These are phyloP conservation scores for Trypanosoma avium DNA, from an alignment of 208 protist species.

Conservation along the genomic window DNA sequence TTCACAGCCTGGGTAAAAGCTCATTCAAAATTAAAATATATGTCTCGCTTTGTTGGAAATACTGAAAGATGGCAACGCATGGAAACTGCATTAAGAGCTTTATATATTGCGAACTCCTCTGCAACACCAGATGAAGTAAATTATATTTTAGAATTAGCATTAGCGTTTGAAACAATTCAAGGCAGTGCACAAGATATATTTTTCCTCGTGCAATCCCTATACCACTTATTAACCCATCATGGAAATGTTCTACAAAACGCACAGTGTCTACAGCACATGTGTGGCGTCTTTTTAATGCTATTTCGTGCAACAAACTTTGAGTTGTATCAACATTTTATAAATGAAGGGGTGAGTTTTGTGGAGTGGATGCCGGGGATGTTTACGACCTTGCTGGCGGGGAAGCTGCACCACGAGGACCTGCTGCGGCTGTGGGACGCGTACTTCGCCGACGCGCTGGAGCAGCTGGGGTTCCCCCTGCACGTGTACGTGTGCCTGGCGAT, in stretches of 20 bases:
- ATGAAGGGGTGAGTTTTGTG: slow-evolving; percentile 53
- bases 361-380: slow-evolving; percentile 83
- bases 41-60: slow-evolving; percentile 31
- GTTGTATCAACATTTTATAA: slow-evolving; percentile 80
- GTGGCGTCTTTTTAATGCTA: slow-evolving; percentile 77
- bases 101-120: slow-evolving; percentile 59
- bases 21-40: background rate
- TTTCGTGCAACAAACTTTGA: slow-evolving; percentile 64
- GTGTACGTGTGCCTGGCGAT: slow-evolving; percentile 78
- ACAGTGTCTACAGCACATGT: slow-evolving; percentile 62
- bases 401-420: slow-evolving; percentile 71
- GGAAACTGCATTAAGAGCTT: slow-evolving; percentile 42
- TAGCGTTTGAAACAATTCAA: slow-evolving; percentile 56
- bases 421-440: slow-evolving; percentile 82
- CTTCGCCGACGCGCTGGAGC: slow-evolving; percentile 53
- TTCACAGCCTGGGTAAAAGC: slow-evolving; percentile 23
- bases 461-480: slow-evolving; percentile 66
- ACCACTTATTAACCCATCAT: slow-evolving; percentile 46
- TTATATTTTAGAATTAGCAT: slow-evolving; percentile 44
- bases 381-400: slow-evolving; percentile 59
- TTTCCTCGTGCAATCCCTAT: slow-evolving; percentile 56
- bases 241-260: slow-evolving; percentile 71
- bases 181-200: slow-evolving; percentile 61
- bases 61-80: slow-evolving; percentile 39
- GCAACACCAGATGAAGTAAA: slow-evolving; percentile 58